A percentile compares a stretch with the other conserved stretches of the same genome.
Conservation (phyloP, 768 basidiomycete species). For the Xerocomellus chrysenteron region DNA sequence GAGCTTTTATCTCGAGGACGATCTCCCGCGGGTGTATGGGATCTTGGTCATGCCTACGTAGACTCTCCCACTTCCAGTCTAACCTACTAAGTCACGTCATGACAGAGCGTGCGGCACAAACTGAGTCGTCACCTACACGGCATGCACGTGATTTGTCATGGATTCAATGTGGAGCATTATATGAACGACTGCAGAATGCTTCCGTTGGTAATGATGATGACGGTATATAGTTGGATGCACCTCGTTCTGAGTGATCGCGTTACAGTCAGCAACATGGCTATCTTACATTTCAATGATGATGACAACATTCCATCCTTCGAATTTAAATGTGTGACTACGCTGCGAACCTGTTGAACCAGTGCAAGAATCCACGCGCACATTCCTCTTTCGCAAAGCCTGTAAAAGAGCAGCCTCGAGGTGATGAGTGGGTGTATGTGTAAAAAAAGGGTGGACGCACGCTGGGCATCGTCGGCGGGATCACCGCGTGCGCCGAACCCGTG, state of each 20-base stretch:
- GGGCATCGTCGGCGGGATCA: slow-evolving; percentile 25
- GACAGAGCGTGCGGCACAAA: too few species aligned
- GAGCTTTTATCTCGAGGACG: not conserved
- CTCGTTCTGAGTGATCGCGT: not conserved
- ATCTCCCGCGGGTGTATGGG: not conserved
- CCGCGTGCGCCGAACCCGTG: slow-evolving; percentile 39
- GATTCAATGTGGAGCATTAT: not conserved
- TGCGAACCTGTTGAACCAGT: slow-evolving; percentile 52
- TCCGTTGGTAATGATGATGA: not conserved
- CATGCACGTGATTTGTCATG: not conserved
- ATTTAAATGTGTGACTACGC: slow-evolving; percentile 6
- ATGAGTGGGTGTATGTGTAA: not conserved
- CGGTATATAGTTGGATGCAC: too few species aligned
- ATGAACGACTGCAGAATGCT: not conserved
- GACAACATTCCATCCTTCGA: not conserved
- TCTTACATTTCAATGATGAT: slow-evolving; percentile 11
- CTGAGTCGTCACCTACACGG: not conserved
- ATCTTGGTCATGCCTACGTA: not conserved
- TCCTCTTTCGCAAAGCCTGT: slow-evolving; percentile 64
- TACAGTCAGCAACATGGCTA: not conserved
- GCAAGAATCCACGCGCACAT: slow-evolving; percentile 47
- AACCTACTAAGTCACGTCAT: not conserved
- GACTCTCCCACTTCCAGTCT: not conserved
- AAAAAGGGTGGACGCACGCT: slow-evolving; percentile 16
- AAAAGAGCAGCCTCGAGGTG: not conserved